Evolutionary conservation across 345 rosid genomes (phyloP).

Genomic region (Kandelia obovata): DNA sequence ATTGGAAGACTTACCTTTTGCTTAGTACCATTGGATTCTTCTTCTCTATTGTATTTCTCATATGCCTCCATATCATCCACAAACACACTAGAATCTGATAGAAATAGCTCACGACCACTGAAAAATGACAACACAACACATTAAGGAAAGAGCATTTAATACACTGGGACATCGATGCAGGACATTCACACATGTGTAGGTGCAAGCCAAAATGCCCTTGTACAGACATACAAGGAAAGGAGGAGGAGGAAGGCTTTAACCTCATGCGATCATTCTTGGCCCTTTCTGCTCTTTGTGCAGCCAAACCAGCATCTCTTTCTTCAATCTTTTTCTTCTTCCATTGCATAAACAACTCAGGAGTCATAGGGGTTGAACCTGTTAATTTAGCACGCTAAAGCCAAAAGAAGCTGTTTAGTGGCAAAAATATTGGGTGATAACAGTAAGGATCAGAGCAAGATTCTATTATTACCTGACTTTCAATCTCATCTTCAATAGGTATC

Average conservation of each 20-base stretch:
- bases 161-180: not conserved
- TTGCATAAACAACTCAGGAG: constrained; percentile 76
- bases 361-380: constrained; percentile 72
- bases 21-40: constrained; percentile 47
- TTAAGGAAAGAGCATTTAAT: constrained; percentile 11
- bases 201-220: not conserved
- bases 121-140: constrained; percentile 17
- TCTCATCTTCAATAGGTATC: constrained; percentile 81
- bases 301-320: constrained; percentile 81
- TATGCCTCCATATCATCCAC: constrained; percentile 95
- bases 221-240: not conserved
- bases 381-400: constrained; percentile 63
- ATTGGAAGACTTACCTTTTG: constrained; percentile 29
- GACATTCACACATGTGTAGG: not conserved
- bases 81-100: constrained; percentile 80
- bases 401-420: constrained; percentile 9
- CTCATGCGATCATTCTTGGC: constrained; percentile 99
- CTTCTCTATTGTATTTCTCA: constrained; percentile 77
- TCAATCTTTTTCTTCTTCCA: constrained; percentile 86
- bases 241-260: constrained; percentile 30
- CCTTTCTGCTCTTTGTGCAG: constrained; percentile 80
- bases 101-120: constrained; percentile 98
- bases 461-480: constrained; percentile 71
- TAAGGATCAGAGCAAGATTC: not conserved
- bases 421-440: not conserved